Conservation (phyloP, 208 protist species). For the Leishmania major region DNA sequence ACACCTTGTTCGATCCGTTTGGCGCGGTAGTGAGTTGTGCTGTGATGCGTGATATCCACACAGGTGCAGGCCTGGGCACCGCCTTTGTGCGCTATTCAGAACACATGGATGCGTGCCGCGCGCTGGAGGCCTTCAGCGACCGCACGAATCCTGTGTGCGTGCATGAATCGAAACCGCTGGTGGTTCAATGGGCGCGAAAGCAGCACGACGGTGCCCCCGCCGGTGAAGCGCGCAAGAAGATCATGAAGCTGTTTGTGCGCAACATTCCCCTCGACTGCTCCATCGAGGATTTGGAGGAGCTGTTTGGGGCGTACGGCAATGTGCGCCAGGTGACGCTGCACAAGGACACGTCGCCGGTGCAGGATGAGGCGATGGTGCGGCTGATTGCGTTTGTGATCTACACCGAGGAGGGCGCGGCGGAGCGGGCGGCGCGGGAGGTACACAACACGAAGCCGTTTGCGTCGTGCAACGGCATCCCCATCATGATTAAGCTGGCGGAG, state of each 20-base stretch:
- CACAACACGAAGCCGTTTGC: conserved; percentile 64
- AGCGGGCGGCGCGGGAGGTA: conserved; percentile 48
- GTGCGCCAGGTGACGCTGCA: conserved; percentile 66
- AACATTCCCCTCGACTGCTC: conserved; percentile 72
- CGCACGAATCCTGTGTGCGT: conserved; percentile 10
- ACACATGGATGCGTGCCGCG: conserved; percentile 46
- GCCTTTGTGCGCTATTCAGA: conserved; percentile 79
- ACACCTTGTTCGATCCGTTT: conserved; percentile 44
- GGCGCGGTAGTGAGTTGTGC: conserved; percentile 61
- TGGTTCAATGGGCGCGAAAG: conserved; percentile 72
- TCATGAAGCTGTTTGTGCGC: conserved; percentile 84
- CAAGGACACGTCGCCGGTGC: conserved; percentile 63
- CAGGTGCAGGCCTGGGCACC: conserved; percentile 66
- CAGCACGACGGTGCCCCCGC: conserved; percentile 67
- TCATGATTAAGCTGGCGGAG: conserved; percentile 72
- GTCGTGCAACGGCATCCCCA: conserved; percentile 49
- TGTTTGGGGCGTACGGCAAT: conserved; percentile 54
- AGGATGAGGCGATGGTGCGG: conserved; percentile 48
- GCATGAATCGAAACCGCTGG: conserved; percentile 32
- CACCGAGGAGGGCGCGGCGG: conserved; percentile 55
- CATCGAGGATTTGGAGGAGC: conserved; percentile 28
- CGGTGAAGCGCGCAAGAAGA: conserved; percentile 68
- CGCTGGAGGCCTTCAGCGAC: conserved; percentile 45
- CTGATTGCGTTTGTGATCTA: conserved; percentile 83
- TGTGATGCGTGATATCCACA: conserved; percentile 82